Evolutionary conservation across 2,329 filamentous ascomycete genomes (phyloP), one percentile per base, ranked within the genome.

Genomic region (Clathrospora elynae): DNA sequence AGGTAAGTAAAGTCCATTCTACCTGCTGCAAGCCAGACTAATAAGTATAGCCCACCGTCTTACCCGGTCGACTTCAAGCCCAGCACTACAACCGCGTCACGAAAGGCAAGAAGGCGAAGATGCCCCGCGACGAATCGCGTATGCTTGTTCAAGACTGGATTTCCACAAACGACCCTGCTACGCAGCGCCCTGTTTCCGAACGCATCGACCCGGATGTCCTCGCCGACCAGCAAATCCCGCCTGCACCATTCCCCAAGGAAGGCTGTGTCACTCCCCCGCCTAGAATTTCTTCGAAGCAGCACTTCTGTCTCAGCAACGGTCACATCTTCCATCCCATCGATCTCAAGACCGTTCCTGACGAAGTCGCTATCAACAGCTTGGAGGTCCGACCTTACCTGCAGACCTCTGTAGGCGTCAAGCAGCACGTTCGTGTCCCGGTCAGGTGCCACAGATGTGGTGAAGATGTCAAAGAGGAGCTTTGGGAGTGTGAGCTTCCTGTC

Each of bases 301-400:
- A 60, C 38, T 42, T 49, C 12, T 64, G 61, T 26, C 29, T 62
- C 18, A 39, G 31, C 16, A 51, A 47, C 22, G 55, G 57, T 11
- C 61, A 64, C 22, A 43, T 55, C 10, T 61, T 63, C 24, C 51
- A 46, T 28, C 46, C 49, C 0, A 33, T 59, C 18, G 36, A 57
- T 13, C 33, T 62, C 17, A 45, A 49, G n/a, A 28, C 24, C 0
- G 47, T 59, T 3, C 56, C 55, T 8, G 51, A 60, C 10, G 30
- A 46, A 14, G 33, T 47, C 2, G n/a, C 24, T 12, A 41, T 60
- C 40, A 61, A 61, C 33, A 38, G 24, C 7, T 13, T 61, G 10
- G 48, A 49, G 19, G 53, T 57, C 2, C 45, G 51, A 2, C 51
- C 55, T 5, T 60, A 55, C 14, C 19, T 56, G 3, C 34, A 40